phyloP scores from a whole-genome alignment of 805 yeast genomes.

The Saturnispora bothae region DNA sequence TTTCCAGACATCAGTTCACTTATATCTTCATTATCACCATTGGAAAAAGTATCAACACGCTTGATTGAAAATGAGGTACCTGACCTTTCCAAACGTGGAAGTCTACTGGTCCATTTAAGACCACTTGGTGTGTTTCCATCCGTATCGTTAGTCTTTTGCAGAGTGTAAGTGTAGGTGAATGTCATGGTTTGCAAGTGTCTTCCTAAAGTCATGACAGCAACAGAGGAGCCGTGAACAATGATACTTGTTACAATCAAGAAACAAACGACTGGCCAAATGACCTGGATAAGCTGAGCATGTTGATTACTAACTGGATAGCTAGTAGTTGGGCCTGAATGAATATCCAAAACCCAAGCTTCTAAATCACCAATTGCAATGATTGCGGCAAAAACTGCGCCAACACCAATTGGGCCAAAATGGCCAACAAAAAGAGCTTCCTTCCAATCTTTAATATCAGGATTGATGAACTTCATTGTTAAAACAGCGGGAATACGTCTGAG shows the following conservation, averaged over 20 bases:
- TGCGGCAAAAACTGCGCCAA: constrained; percentile 29
- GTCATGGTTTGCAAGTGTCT: constrained; percentile 86
- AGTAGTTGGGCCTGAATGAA: constrained; percentile 26
- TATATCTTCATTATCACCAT: constrained; percentile 10
- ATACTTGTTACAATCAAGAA: constrained; percentile 45
- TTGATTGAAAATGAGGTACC: constrained; percentile 75
- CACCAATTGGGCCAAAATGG: constrained; percentile 69
- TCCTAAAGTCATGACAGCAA: constrained; percentile 57
- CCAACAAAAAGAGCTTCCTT: constrained; percentile 64
- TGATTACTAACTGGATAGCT: constrained; percentile 21
- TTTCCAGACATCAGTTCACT: constrained; percentile 6
- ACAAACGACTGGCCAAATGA: constrained; percentile 42
- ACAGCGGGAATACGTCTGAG: constrained; percentile 48
- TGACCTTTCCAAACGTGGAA: constrained; percentile 64
- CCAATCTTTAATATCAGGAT: constrained; percentile 54
- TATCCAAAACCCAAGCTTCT: constrained; percentile 29
- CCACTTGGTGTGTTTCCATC: constrained; percentile 43
- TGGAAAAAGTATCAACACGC: constrained; percentile 56
- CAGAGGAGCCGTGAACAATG: constrained; percentile 53
- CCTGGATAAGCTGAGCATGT: constrained; percentile 24
- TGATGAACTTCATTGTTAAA: constrained; percentile 41
- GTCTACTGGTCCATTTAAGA: constrained; percentile 63
- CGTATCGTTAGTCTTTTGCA: constrained; percentile 42
- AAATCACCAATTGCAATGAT: constrained; percentile 27
- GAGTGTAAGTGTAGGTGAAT: constrained; percentile 81